These are phyloP conservation scores for Pyrrhoderma lamaoense DNA, from an alignment of 1,284 basidiomycete species.

Conservation along the genomic window DNA sequence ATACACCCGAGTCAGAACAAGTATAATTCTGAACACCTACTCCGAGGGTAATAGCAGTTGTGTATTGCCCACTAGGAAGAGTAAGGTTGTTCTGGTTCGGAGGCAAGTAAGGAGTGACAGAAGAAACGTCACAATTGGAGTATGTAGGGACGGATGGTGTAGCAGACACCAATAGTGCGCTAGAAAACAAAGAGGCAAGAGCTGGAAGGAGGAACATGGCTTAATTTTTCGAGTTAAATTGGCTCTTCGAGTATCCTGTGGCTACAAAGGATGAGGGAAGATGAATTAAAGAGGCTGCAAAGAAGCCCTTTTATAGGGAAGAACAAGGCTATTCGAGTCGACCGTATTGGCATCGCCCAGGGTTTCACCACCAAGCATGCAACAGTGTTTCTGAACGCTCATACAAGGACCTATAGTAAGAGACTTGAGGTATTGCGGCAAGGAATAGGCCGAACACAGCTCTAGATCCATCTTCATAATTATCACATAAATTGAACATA, in stretches of 20 bases:
- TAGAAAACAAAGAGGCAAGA: constrained; percentile 9
- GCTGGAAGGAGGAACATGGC: constrained; percentile 9
- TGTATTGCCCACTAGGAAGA: constrained; percentile 26
- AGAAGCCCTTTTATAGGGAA: neutral
- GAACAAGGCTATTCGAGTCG: neutral
- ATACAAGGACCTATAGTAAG: too few relatives aligned
- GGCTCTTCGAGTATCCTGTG: too few relatives aligned
- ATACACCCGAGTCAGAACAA: constrained; percentile 30
- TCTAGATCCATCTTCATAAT: too few relatives aligned
- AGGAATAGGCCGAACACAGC: too few relatives aligned
- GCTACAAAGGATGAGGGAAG: too few relatives aligned
- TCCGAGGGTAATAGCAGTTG: constrained; percentile 39
- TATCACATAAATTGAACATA: too few relatives aligned
- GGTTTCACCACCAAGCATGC: too few relatives aligned
- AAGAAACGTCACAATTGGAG: constrained; percentile 19
- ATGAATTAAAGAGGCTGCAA: neutral
- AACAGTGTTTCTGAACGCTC: too few relatives aligned
- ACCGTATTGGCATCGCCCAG: too few relatives aligned
- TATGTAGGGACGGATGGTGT: neutral
- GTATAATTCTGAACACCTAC: constrained; percentile 42
- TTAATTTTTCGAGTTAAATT: neutral
- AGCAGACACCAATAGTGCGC: constrained; percentile 1
- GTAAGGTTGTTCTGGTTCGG: constrained; percentile 28
- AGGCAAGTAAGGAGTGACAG: constrained; percentile 21
- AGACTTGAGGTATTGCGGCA: too few relatives aligned